Evolutionary conservation across 2,329 filamentous ascomycete genomes (phyloP).

Genomic region (Aspergillus tubingensis): DNA sequence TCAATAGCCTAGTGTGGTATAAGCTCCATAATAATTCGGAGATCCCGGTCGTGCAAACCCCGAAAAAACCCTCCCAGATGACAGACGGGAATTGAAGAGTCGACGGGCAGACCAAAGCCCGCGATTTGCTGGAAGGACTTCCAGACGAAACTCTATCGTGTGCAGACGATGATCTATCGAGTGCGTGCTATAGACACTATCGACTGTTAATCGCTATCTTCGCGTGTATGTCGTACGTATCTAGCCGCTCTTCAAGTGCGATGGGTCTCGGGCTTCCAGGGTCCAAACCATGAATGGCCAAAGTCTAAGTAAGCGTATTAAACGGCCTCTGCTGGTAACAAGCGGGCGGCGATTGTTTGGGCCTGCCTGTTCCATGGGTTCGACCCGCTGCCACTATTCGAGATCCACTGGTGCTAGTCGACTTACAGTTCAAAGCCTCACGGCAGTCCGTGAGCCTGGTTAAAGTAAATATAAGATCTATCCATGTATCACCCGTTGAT

Average conservation of each 20-base stretch:
- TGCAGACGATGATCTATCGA: slow-evolving; percentile 4
- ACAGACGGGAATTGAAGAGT: not conserved
- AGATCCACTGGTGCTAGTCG: not conserved
- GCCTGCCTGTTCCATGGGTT: slow-evolving; percentile 4
- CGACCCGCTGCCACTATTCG: slow-evolving; percentile 3
- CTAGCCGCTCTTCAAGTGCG: not conserved
- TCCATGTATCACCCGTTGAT: not conserved
- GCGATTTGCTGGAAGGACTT: not conserved
- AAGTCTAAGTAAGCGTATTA: slow-evolving; percentile 6
- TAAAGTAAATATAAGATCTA: not conserved
- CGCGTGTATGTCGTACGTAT: not conserved
- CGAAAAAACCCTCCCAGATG: not conserved
- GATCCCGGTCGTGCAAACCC: not conserved
- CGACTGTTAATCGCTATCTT: not conserved
- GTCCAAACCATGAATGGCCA: slow-evolving; percentile 4
- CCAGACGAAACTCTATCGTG: slow-evolving; percentile 4
- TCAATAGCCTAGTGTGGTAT: not conserved
- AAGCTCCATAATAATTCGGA: not conserved
- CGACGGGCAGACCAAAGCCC: not conserved
- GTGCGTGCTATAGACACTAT: not conserved
- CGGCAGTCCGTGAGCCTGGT: not conserved
- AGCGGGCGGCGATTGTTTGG: not conserved
- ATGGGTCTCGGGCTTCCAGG: not conserved
- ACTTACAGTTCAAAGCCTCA: not conserved
- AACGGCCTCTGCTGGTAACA: not conserved